A percentile compares a stretch with the other conserved stretches of the same genome.
Evolutionary conservation across 2,329 filamentous ascomycete genomes (phyloP).

Genomic region (Phaeosphaeriaceae sp.): DNA sequence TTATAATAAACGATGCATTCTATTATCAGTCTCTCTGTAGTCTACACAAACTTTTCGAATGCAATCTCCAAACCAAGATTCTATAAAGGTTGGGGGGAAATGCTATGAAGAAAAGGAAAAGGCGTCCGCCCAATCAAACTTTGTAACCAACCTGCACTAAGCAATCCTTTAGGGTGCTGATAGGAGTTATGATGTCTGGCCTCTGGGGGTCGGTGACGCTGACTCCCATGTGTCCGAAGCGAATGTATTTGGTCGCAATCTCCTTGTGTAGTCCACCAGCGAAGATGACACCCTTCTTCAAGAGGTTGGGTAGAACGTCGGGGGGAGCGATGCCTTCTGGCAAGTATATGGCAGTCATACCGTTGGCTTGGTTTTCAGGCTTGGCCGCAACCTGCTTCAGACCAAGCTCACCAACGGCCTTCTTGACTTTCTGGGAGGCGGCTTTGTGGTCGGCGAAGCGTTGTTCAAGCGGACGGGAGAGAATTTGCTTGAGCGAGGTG

Average conservation of each 20-base stretch:
- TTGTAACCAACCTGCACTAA: conserved; percentile 64
- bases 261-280: conserved; percentile 96
- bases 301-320: conserved; percentile 82
- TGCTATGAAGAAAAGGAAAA: too few species aligned
- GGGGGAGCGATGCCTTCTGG: conserved; percentile 82
- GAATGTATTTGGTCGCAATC: conserved; percentile 90
- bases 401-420: conserved; percentile 78
- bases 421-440: conserved; percentile 85
- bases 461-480: conserved; percentile 78
- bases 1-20: too few species aligned
- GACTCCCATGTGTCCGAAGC: conserved; percentile 98
- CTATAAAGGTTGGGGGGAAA: too few species aligned
- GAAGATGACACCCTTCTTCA: conserved; percentile 89
- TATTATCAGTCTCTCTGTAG: too few species aligned
- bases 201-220: conserved; percentile 82
- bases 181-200: conserved; percentile 82
- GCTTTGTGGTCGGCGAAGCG: conserved; percentile 83
- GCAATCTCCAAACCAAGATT: too few species aligned
- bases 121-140: background rate
- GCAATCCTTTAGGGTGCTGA: conserved; percentile 76
- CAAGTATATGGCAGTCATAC: conserved; percentile 97
- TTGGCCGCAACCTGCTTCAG: conserved; percentile 85
- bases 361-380: conserved; percentile 90
- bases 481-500: conserved; percentile 85
- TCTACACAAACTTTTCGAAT: too few species aligned